Evolutionary conservation across 2,329 filamentous ascomycete species (phyloP).

Genomic region (Bipolaris victoriae): DNA sequence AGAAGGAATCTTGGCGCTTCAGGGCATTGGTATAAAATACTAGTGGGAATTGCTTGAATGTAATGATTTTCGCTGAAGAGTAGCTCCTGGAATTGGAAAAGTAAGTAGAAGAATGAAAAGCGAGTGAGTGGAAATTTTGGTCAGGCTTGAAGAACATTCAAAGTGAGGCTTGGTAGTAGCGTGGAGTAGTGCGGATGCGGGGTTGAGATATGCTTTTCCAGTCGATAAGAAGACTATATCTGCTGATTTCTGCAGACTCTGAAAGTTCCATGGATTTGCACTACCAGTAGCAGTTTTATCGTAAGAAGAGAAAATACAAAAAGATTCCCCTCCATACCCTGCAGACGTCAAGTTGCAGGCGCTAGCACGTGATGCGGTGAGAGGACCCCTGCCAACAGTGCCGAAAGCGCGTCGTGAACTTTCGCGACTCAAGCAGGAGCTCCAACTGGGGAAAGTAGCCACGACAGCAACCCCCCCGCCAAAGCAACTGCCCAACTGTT

Average conservation of each 20-base stretch:
- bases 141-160: background rate
- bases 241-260: background rate
- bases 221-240: background rate
- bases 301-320: background rate
- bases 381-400: constrained; percentile 33
- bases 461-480: constrained; percentile 17
- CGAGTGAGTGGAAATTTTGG: background rate
- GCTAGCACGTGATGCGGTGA: constrained; percentile 35
- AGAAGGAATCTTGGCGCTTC: constrained; percentile 7
- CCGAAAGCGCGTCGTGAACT: constrained; percentile 39
- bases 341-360: background rate
- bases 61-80: background rate
- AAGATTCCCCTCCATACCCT: background rate
- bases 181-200: background rate
- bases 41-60: background rate
- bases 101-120: background rate
- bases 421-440: constrained; percentile 37
- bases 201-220: background rate
- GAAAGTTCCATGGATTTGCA: background rate
- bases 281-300: background rate
- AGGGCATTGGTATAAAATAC: background rate
- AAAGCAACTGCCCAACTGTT: background rate
- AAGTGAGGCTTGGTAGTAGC: background rate
- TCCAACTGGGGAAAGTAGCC: constrained; percentile 33
- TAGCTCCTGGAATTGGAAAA: background rate